Percentiles rank a stretch among this genome's conserved stretches.
These are phyloP conservation scores for Mycogone perniciosa DNA, from an alignment of 2,329 filamentous ascomycete genomes.

Conservation along the genomic window DNA sequence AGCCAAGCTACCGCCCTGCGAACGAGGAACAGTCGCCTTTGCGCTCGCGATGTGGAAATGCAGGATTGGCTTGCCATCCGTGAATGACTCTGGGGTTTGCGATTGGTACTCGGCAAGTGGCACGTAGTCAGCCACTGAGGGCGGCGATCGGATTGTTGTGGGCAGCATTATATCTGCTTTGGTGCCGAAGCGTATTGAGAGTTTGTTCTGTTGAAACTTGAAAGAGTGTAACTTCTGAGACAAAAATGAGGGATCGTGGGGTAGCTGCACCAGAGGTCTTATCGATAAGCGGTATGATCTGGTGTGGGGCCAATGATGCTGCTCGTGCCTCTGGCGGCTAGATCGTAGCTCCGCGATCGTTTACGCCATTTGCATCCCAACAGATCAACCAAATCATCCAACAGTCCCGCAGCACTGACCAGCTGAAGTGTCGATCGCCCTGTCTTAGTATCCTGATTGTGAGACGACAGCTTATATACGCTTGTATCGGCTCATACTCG, in stretches of 20 bases:
- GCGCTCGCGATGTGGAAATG: conserved; percentile 54
- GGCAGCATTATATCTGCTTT: conserved; percentile 31
- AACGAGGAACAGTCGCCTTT: conserved; percentile 51
- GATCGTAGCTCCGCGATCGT: not conserved
- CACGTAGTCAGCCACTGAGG: conserved; percentile 53
- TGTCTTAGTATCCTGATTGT: no score
- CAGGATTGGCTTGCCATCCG: conserved; percentile 63
- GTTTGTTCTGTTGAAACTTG: not conserved
- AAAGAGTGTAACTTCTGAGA: not conserved
- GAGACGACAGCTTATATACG: no score
- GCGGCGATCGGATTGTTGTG: conserved; percentile 52
- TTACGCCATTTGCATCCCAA: no score
- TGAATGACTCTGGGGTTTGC: conserved; percentile 67
- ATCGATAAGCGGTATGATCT: conserved; percentile 6
- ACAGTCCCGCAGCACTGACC: no score
- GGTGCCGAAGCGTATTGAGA: not conserved
- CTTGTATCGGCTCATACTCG: no score
- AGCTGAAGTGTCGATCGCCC: no score
- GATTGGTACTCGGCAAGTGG: conserved; percentile 62
- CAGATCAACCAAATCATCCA: no score
- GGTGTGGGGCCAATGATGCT: conserved; percentile 11
- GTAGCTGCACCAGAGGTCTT: conserved; percentile 11
- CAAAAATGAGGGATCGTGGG: conserved; percentile 11
- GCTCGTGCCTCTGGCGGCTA: not conserved
- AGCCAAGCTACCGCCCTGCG: conserved; percentile 49